Evolutionary conservation across 768 basidiomycete species (phyloP), one percentile per base, ranked within the genome.

Genomic region (Sutorius australiensis): DNA sequence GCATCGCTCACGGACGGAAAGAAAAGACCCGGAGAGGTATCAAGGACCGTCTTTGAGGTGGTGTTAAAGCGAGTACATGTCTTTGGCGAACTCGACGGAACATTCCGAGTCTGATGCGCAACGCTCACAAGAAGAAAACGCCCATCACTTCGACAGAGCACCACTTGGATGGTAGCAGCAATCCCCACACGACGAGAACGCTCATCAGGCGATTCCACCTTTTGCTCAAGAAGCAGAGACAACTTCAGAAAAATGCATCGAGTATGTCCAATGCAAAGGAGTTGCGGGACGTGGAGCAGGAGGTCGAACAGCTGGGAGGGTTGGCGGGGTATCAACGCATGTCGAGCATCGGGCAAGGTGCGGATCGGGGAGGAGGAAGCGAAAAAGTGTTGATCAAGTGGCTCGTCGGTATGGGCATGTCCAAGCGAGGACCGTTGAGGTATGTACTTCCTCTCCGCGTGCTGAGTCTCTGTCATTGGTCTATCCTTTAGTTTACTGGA

Each of bases 301-400:
- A 89, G 61, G 83, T 95, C 16, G 76, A 77, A 3, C 70, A 71
- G 12, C 72, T 91, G n/a, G 93, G 93, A 5, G 93, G 92, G 2
- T 63, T 97, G 34, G 81, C 83, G 49, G 74, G 73, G 24, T 97
- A 97, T 67, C 93, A 97, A 66, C 77, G 74, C 36, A 90, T 93
- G 79, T 94, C 92, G 31, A 79, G 72, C 49, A 75, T 88, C 14
- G 94, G 94, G 1, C 94, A 97, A 64, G 80, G 82, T 3, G 75
- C 71, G 8, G 88, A 92, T 54, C 75, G 94, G 48, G 94, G 94
- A 9, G 94, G 94, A 4, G 94, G 93, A 6, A 92, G 87, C 62
- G 89, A 95, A 62, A 89, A 82, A 63, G 73, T 93, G 3, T 70
- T 94, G 21, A 78, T 95, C 39, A 63, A 61, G 36, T 97, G 92